phyloP scores from a whole-genome alignment of 495 filamentous ascomycete genomes.

The Sabuloglossum arenarium region DNA sequence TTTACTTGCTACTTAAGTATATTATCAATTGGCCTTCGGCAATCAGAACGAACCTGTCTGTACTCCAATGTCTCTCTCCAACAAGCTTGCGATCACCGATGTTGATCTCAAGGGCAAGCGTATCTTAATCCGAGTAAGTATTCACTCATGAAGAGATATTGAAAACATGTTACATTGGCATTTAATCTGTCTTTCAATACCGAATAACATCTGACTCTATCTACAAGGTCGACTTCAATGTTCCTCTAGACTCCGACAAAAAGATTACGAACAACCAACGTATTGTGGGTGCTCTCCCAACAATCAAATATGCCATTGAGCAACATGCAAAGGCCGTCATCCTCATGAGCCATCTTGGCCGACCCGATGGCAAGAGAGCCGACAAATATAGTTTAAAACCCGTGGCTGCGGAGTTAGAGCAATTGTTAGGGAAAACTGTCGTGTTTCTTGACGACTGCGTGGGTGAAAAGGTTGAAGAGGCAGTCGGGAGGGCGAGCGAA shows the following conservation, averaged over 20 bases:
- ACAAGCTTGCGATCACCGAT: conserved; percentile 91
- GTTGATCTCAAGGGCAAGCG: conserved; percentile 95
- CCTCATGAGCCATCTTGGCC: conserved; percentile 97
- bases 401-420: conserved; percentile 78
- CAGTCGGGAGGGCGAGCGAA: conserved; percentile 61
- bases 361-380: conserved; percentile 75
- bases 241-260: conserved; percentile 75
- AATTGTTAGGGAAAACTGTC: conserved; percentile 61
- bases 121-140: conserved; percentile 81
- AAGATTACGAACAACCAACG: conserved; percentile 97
- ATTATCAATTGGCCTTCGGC: not conserved
- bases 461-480: conserved; percentile 70
- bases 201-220: not conserved
- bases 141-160: not conserved
- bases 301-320: conserved; percentile 94
- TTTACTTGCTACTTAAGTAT: not conserved
- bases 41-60: not conserved
- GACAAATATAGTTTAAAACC: conserved; percentile 89
- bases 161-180: not conserved
- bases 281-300: conserved; percentile 90
- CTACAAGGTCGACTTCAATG: conserved; percentile 93
- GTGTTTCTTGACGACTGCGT: conserved; percentile 84
- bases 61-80: conserved; percentile 74
- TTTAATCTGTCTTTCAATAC: not conserved
- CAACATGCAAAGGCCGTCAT: conserved; percentile 86